phyloP scores from a whole-genome alignment of 225 moss, liverwort and hornwort genomes.

The Marchantia paleacea region DNA sequence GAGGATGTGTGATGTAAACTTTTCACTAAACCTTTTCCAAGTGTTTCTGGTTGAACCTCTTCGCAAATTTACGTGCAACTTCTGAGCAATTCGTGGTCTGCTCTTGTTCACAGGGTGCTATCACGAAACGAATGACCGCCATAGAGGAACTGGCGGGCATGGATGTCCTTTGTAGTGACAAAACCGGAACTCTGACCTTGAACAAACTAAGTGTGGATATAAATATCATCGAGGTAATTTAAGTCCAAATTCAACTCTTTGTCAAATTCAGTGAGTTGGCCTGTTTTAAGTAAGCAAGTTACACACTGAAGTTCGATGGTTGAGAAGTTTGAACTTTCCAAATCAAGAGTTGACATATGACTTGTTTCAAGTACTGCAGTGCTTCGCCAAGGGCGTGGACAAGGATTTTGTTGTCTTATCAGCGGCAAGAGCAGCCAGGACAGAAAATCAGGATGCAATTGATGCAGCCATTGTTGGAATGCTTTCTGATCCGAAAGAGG shows the following conservation, averaged over 20 bases:
- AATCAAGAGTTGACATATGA: background rate
- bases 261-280: too few species aligned
- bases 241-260: background rate
- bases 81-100: background rate
- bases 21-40: background rate
- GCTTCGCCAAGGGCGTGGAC: conserved; percentile 43
- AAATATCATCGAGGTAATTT: conserved; percentile 18
- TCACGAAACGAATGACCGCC: conserved; percentile 82
- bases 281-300: too few species aligned
- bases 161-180: conserved; percentile 65
- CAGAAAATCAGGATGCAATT: conserved; percentile 54
- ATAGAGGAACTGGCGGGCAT: conserved; percentile 86
- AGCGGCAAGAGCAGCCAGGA: conserved; percentile 49
- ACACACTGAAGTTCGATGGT: too few species aligned
- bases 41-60: background rate
- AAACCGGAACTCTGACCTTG: conserved; percentile 28
- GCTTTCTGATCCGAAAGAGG: conserved; percentile 47
- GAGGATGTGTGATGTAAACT: background rate
- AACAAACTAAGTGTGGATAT: conserved; percentile 26
- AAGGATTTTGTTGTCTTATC: conserved; percentile 40
- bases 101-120: conserved; percentile 20
- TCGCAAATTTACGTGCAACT: background rate
- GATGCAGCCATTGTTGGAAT: conserved; percentile 54
- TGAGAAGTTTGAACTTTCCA: background rate
- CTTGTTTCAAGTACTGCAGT: background rate